phyloP scores from a whole-genome alignment of 1,284 basidiomycete species.

The Pseudozyma hubeiensis region DNA sequence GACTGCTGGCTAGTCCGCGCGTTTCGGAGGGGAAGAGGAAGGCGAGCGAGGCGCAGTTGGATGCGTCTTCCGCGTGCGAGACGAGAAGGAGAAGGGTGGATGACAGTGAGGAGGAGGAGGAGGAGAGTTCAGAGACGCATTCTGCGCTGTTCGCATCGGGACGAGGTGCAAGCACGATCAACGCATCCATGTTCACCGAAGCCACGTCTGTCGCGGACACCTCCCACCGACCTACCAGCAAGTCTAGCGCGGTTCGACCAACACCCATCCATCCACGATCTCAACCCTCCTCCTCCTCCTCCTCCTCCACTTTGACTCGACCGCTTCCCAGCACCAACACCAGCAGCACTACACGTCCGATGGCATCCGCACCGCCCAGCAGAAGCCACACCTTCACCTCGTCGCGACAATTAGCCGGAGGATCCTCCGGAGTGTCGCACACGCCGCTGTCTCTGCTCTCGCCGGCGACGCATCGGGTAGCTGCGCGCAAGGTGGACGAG shows the following conservation, averaged over 20 bases:
- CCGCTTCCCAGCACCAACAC: not conserved
- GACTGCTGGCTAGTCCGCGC: conserved; percentile 10
- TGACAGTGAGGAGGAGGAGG: conserved; percentile 1
- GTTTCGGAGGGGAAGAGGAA: conserved; percentile 23
- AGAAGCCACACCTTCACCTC: not conserved
- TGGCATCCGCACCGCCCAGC: not conserved
- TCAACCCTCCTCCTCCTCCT: not conserved
- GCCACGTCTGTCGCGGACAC: conserved; percentile 15
- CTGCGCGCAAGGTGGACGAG: conserved; percentile 28
- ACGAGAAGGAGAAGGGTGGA: conserved; percentile 5
- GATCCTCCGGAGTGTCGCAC: conserved; percentile 36
- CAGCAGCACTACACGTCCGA: not conserved
- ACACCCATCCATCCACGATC: not conserved
- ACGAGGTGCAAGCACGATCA: conserved; percentile 12
- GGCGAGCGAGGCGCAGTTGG: conserved; percentile 20
- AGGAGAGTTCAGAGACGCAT: conserved; percentile 7
- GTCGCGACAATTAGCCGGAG: conserved; percentile 20
- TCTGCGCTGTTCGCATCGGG: not conserved
- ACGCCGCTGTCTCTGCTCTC: conserved; percentile 45
- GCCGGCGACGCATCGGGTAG: conserved; percentile 30
- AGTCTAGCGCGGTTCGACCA: not conserved
- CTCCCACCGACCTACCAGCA: not conserved
- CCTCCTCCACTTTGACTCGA: not conserved
- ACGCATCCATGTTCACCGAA: conserved; percentile 24
- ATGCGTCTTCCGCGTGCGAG: not conserved